Conservation (phyloP, 345 rosid species). For the Corymbia maculata region DNA sequence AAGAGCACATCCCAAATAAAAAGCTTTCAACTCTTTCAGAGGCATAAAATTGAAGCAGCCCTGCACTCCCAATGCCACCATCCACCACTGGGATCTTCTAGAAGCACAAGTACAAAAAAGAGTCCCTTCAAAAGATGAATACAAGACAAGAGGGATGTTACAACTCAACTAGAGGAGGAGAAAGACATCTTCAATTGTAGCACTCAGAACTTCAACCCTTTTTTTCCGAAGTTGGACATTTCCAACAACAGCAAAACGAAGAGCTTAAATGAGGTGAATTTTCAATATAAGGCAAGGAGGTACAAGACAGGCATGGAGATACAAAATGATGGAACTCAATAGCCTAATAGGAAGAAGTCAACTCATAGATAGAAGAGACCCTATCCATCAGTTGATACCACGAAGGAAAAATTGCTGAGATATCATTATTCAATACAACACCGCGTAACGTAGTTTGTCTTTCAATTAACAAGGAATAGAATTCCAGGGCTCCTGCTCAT, state of each 20-base stretch:
- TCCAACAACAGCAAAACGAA: not conserved
- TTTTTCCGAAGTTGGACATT: not conserved
- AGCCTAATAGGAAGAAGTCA: not conserved
- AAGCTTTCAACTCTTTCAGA: not conserved
- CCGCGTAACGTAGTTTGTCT: not conserved
- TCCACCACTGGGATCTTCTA: not conserved
- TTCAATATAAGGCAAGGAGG: not conserved
- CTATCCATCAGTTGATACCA: not conserved
- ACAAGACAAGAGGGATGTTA: not conserved
- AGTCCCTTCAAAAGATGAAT: not conserved
- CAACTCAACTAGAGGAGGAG: not conserved
- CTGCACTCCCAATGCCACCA: not conserved
- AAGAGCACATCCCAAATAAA: not conserved
- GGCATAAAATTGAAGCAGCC: not conserved
- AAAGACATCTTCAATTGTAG: not conserved
- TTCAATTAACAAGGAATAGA: not conserved
- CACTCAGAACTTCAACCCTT: not conserved
- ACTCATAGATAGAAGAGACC: not conserved
- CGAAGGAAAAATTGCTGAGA: not conserved
- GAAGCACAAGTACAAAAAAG: not conserved
- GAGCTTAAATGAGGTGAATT: not conserved
- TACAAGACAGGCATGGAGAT: not conserved
- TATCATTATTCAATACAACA: not conserved
- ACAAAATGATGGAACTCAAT: not conserved
- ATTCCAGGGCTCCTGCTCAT: not conserved